Percentiles rank a stretch among this genome's conserved stretches.
Conservation (phyloP, 164 flowering plant genomes). For the Vitis cinerea region DNA sequence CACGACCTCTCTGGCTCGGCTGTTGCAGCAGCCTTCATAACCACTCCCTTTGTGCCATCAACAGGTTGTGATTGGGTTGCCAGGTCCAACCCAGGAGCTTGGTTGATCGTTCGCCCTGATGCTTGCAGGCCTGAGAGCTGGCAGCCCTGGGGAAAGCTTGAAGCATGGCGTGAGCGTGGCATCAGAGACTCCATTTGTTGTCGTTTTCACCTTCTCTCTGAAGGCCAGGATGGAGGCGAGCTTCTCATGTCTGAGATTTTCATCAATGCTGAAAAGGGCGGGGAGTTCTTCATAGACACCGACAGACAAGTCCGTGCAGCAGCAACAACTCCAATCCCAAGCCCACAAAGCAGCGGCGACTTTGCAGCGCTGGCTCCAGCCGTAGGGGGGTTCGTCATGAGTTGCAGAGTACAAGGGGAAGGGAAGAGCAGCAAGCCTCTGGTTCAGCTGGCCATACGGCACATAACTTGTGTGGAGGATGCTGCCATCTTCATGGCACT, state of each 20-base stretch:
- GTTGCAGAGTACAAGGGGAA: slow-evolving; percentile 78
- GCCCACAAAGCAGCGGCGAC: slow-evolving; percentile 88
- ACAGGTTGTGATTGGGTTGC: slow-evolving; percentile 88
- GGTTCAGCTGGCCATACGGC: slow-evolving; percentile 82
- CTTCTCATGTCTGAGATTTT: slow-evolving; percentile 68
- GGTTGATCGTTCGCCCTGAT: slow-evolving; percentile 84
- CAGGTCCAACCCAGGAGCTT: slow-evolving; percentile 91
- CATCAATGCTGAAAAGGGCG: slow-evolving; percentile 79
- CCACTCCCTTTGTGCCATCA: slow-evolving; percentile 93
- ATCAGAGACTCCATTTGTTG: slow-evolving; percentile 64
- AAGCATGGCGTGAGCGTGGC: slow-evolving; percentile 93
- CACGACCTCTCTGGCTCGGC: slow-evolving; percentile 94
- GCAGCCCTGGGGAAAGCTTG: slow-evolving; percentile 97
- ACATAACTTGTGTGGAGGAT: slow-evolving; percentile 85
- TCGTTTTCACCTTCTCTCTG: slow-evolving; percentile 66
- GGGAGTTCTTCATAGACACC: slow-evolving; percentile 76
- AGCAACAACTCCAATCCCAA: slow-evolving; percentile 54
- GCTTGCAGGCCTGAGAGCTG: slow-evolving; percentile 61
- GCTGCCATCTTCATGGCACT: slow-evolving; percentile 96
- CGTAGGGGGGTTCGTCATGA: slow-evolving; percentile 82
- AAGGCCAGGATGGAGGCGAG: slow-evolving; percentile 56
- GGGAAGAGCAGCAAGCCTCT: slow-evolving; percentile 77
- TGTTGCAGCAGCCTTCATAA: slow-evolving; percentile 92
- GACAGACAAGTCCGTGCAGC: slow-evolving; percentile 52
- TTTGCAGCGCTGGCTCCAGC: slow-evolving; percentile 48